Base-by-base conservation (phyloP, 805 yeast genomes). In the Metschnikowia henanensis region DNA sequence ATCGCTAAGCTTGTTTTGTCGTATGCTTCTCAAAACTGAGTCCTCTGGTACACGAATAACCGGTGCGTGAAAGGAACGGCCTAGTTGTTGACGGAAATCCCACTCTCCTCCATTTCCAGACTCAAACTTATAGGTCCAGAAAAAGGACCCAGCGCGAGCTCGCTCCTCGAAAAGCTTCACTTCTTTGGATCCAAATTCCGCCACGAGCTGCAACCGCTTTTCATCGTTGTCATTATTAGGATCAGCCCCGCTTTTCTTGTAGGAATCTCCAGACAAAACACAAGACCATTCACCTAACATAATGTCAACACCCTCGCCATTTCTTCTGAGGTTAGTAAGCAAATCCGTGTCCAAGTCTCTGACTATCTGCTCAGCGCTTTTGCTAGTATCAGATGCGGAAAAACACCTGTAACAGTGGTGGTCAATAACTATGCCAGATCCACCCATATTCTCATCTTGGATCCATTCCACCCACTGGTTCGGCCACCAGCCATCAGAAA, bases 401-500 rank as follows among this genome's bases (percentile, higher is more conserved):
- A 87, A 90, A 56, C 96, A 87, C 36, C 96, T 75, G 66, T 92
- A 92, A 13, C 85, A 76, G 58, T 94, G 99, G 12, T 84, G 72
- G 64, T 94, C 99, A 31, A 92, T 72, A 0, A 91, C 78, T 6
- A 89, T 76, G 1, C 91, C 92, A 3, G 63, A 53, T 13, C 58
- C 48, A 35, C 65, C 66, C 29, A 39, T 46, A 28, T 65, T 59
- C 28, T 76, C 73, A 25, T 66, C 59, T 35, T 73, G 74, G 9
- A 88, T 62, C 82, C 85, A 87, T 46, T 80, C 68, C 20, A 75
- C 82, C 87, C 89, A 87, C 58, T 79, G 87, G 49, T 77, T 77
- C 5, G 94, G 77, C 83, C 89, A 84, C 98, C 97, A 94, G 2
- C 95, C 96, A 60, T 92, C 98, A 1, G 96, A 87, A 29, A 92